phyloP scores from a whole-genome alignment of 2,329 filamentous ascomycete genomes.

The Colletotrichum tabaci region DNA sequence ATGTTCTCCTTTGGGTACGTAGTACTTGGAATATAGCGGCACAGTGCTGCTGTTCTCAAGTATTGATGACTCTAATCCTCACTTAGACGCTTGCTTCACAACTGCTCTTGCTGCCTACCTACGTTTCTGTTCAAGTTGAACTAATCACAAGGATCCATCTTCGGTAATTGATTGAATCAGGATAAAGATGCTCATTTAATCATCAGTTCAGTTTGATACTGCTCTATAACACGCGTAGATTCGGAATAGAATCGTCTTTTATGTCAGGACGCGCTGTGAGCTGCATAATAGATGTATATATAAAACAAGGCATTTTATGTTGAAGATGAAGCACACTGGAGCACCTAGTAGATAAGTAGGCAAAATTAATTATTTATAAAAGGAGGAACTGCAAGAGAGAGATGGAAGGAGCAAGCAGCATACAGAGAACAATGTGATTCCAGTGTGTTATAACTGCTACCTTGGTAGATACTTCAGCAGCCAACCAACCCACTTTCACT shows the following conservation, averaged over 20 bases:
- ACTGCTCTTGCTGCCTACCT: not conserved
- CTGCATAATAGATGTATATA: no score
- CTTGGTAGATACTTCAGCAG: not conserved
- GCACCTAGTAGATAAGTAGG: no score
- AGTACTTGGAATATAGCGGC: accelerated
- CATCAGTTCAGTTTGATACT: no score
- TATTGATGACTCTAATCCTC: not conserved
- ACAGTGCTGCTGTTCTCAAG: accelerated
- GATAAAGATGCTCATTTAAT: accelerated
- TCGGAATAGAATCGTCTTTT: not conserved
- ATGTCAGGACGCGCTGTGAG: no score
- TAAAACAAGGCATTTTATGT: not conserved
- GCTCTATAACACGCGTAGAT: not conserved
- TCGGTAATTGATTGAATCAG: not conserved
- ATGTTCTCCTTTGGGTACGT: accelerated
- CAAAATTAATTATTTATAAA: no score
- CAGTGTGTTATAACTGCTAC: no score
- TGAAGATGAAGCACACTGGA: not conserved
- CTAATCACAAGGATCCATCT: not conserved
- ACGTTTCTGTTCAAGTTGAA: not conserved
- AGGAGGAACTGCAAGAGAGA: no score
- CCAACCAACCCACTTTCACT: not conserved
- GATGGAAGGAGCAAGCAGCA: not conserved
- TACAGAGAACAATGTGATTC: no score
- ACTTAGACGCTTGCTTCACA: conserved; percentile 1